Percentiles rank a stretch among this genome's conserved stretches.
These are phyloP conservation scores for Leishmania tropica DNA, from an alignment of 208 protist species.

Conservation along the genomic window DNA sequence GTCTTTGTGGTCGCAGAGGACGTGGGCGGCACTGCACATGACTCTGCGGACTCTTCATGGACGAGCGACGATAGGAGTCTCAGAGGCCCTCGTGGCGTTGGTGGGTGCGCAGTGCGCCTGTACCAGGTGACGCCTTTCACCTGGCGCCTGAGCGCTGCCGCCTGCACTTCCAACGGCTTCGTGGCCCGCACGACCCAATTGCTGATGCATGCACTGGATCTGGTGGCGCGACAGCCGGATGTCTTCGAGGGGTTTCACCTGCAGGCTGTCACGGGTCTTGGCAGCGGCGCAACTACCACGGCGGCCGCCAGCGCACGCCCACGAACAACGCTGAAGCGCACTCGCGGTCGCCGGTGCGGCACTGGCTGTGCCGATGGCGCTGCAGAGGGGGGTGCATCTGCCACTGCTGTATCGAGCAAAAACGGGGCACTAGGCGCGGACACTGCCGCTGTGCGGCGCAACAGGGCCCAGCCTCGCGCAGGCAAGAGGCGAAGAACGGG, in stretches of 20 bases:
- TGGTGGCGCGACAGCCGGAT: conserved; percentile 20
- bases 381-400: background rate
- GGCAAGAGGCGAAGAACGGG: conserved; percentile 2
- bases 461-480: background rate
- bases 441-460: background rate
- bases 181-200: conserved; percentile 6
- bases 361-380: background rate
- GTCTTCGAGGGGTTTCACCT: conserved; percentile 16
- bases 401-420: background rate
- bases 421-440: background rate
- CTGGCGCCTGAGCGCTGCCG: conserved; percentile 6
- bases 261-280: background rate
- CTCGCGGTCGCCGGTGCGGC: background rate
- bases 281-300: background rate
- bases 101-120: conserved; percentile 1
- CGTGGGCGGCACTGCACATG: background rate
- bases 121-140: conserved; percentile 31
- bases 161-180: conserved; percentile 1
- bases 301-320: background rate
- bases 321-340: background rate
- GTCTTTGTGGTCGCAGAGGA: conserved; percentile 20
- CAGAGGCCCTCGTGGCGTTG: background rate
- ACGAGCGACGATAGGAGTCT: background rate
- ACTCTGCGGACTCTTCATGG: background rate
- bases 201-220: conserved; percentile 23